These are phyloP conservation scores for Beauveria medogensis DNA, from an alignment of 2,329 filamentous ascomycete genomes.

Conservation along the genomic window DNA sequence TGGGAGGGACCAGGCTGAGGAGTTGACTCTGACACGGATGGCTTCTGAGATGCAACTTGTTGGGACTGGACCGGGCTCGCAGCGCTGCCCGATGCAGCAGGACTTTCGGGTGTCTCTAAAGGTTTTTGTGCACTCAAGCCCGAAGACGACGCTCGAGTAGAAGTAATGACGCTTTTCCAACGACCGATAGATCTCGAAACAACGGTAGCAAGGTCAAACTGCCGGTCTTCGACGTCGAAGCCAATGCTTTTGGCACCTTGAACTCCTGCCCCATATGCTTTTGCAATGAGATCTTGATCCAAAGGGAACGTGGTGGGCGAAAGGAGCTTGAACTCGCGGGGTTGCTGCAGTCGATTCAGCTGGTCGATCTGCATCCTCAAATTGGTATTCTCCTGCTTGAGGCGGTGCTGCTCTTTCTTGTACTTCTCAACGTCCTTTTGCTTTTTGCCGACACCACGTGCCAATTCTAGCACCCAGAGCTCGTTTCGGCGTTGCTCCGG, in stretches of 20 bases:
- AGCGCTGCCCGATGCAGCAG: constrained; percentile 9
- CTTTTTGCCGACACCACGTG: constrained; percentile 49
- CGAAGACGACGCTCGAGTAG: constrained; percentile 33
- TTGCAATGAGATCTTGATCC: constrained; percentile 38
- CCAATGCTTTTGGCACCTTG: constrained; percentile 35
- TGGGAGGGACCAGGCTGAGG: constrained; percentile 16
- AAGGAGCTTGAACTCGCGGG: constrained; percentile 48
- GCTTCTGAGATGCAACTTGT: constrained; percentile 15
- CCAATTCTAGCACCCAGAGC: constrained; percentile 54
- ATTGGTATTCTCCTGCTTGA: constrained; percentile 49
- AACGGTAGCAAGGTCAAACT: constrained; percentile 42
- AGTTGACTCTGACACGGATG: constrained; percentile 14
- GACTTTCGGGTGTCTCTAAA: constrained; percentile 30
- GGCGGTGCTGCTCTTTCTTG: constrained; percentile 39
- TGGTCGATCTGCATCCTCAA: constrained; percentile 52
- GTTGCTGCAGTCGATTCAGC: constrained; percentile 50
- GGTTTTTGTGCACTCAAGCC: constrained; percentile 44
- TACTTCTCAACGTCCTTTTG: constrained; percentile 47
- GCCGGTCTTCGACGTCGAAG: constrained; percentile 41
- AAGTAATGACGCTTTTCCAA: constrained; percentile 54
- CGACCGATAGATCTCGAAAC: constrained; percentile 49
- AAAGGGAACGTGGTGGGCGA: constrained; percentile 45
- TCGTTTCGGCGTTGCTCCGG: constrained; percentile 46
- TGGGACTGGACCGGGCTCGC: constrained; percentile 16
- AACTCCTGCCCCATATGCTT: constrained; percentile 37